Evolutionary conservation across 2,329 filamentous ascomycete species (phyloP), one percentile per base, ranked within the genome.

Genomic region (Huntiella omanensis): DNA sequence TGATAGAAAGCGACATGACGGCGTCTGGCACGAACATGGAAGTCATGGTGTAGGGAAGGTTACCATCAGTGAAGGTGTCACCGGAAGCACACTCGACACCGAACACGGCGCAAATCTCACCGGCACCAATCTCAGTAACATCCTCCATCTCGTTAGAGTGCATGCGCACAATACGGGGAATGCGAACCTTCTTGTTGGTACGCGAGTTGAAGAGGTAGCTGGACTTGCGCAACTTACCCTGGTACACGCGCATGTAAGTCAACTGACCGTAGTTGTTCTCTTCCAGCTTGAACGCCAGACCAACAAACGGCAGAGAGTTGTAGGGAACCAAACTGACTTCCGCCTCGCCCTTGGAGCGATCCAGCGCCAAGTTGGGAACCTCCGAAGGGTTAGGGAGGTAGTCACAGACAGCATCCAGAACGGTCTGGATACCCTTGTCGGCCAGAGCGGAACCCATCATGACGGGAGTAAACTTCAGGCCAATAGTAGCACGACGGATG

Each of bases 141-240:
- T 98, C 91, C 62, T 98, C 91, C 88, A 98, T 94, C 59, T 98
- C 91, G 60, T 96, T 94, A 40, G 87, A 94, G 69, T 98, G 91
- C 91, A 98, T 98, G 52, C 91, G 85, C 52, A 98, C 91, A 56
- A 98, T 96, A 58, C 88, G 83, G 15, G 91, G 91, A 49, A 98
- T 80, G 64, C 92, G 87, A 59, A 98, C 81, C 69, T 88, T 95
- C 72, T 95, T 94, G 62, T 88, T 83, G 53, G 77, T 92, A 55
- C 87, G 79, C 6, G 87, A 87, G 64, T 96, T 98, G 73, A 80
- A 94, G 47, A 98, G 77, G 59, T 87, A 85, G 58, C 80, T 73
- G 43, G 87, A 84, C 71, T 94, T 96, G 60, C 70, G 80, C 50
- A 98, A 68, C 16, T 79, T 79, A 54, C 91, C 91, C 64, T 98